These are phyloP conservation scores for Lachnellula hyalina DNA, from an alignment of 2,329 filamentous ascomycete species.

Conservation along the genomic window DNA sequence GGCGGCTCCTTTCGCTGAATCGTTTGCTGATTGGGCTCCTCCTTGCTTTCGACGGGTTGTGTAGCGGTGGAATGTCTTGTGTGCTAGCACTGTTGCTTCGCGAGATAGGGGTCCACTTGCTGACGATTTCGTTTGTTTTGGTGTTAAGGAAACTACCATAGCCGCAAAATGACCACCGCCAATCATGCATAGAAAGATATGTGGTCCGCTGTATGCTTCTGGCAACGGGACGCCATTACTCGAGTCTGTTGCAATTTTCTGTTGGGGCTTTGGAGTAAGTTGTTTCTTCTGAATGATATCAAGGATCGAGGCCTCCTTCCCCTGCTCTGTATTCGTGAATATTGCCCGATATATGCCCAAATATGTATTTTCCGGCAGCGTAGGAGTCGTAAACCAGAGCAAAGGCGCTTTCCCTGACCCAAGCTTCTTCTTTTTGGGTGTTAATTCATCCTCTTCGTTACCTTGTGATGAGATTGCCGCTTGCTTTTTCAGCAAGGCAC, in stretches of 20 bases:
- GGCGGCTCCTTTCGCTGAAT: slow-evolving; percentile 87
- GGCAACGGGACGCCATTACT: slow-evolving; percentile 54
- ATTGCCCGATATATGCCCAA: slow-evolving; percentile 83
- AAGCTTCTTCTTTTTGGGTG: slow-evolving; percentile 44
- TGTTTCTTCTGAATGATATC: slow-evolving; percentile 73
- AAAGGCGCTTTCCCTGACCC: slow-evolving; percentile 66
- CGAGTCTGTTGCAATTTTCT: slow-evolving; percentile 42
- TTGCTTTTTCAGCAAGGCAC: slow-evolving; percentile 74
- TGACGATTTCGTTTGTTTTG: slow-evolving; percentile 66
- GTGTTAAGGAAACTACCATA: slow-evolving; percentile 87
- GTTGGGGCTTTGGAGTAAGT: slow-evolving; percentile 54
- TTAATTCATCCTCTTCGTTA: slow-evolving; percentile 42
- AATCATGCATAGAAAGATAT: slow-evolving; percentile 97
- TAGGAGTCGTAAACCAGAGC: slow-evolving; percentile 77
- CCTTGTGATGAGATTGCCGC: slow-evolving; percentile 59
- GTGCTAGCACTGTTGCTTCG: slow-evolving; percentile 81
- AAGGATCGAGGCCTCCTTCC: slow-evolving; percentile 54
- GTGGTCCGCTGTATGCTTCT: slow-evolving; percentile 62
- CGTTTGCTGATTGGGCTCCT: slow-evolving; percentile 89
- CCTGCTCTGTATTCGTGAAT: slow-evolving; percentile 67
- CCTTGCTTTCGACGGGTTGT: slow-evolving; percentile 95
- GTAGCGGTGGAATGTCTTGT: slow-evolving; percentile 97
- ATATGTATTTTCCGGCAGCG: slow-evolving; percentile 70
- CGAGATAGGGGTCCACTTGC: slow-evolving; percentile 68
- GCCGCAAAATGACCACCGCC: slow-evolving; percentile 96